A percentile compares a stretch with the other conserved stretches of the same genome.
phyloP scores from a whole-genome alignment of 352 stramenopile genomes.

The Phytopythium litorale region DNA sequence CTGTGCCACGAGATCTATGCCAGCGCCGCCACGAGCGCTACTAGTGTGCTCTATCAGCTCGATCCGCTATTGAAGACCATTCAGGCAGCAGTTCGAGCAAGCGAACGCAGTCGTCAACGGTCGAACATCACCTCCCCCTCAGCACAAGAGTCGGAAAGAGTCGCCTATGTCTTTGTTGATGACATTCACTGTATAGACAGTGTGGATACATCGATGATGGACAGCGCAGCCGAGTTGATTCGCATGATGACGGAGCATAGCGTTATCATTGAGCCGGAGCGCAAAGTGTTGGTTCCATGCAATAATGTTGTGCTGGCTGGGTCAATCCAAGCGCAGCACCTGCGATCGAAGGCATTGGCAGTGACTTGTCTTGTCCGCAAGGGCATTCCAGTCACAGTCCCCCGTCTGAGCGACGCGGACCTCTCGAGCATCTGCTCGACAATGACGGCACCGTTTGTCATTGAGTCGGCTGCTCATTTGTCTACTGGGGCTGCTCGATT shows the following conservation, averaged over 20 bases:
- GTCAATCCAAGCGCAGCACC: constrained; percentile 17
- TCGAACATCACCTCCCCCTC: not conserved
- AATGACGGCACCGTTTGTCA: constrained; percentile 6
- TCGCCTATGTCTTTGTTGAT: constrained; percentile 50
- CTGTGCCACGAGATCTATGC: not conserved
- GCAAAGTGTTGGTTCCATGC: constrained; percentile 25
- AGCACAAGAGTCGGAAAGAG: not conserved
- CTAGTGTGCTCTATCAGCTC: not conserved
- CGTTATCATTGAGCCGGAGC: constrained; percentile 31
- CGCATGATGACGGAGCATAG: constrained; percentile 42
- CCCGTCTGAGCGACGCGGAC: constrained; percentile 32
- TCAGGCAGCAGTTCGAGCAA: not conserved
- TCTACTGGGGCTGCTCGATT: not conserved
- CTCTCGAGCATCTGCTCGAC: constrained; percentile 47
- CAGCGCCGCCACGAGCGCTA: not conserved
- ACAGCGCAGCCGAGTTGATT: constrained; percentile 42
- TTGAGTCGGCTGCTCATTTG: not conserved
- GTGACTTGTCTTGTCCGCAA: constrained; percentile 24
- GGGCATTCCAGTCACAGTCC: constrained; percentile 33
- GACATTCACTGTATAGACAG: constrained; percentile 45
- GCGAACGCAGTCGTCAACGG: not conserved
- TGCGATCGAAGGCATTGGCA: not conserved
- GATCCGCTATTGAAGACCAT: not conserved
- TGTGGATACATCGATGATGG: constrained; percentile 3
- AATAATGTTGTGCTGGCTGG: constrained; percentile 23